These are phyloP conservation scores for Diversispora epigaea DNA, from an alignment of 192 early-diverging fungal species.

Conservation along the genomic window DNA sequence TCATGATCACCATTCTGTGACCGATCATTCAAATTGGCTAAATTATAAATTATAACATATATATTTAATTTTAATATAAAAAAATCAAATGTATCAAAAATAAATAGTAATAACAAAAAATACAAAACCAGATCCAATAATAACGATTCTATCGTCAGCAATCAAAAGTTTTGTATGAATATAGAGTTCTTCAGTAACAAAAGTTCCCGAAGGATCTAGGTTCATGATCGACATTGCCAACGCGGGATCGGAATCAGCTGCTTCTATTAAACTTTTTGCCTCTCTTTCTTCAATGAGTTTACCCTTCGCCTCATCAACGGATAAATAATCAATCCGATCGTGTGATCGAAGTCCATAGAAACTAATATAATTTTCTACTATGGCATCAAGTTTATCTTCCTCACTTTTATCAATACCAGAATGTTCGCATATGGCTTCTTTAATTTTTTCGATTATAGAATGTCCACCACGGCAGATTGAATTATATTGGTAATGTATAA, in stretches of 20 bases:
- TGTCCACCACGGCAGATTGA: conserved; percentile 78
- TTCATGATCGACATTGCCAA: neutral
- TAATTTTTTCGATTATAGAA: conserved; percentile 62
- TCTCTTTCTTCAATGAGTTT: neutral
- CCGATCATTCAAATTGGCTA: conserved; percentile 83
- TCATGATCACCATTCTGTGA: conserved; percentile 84
- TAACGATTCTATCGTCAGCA: conserved; percentile 77
- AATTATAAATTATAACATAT: neutral
- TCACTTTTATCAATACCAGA: conserved; percentile 16
- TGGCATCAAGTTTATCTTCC: too few species aligned
- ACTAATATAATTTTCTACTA: conserved; percentile 59
- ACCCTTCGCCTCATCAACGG: conserved; percentile 23
- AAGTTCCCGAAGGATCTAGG: conserved; percentile 28
- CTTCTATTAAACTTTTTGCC: neutral
- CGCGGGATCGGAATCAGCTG: neutral
- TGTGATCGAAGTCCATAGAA: conserved; percentile 81
- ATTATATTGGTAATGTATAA: conserved; percentile 82
- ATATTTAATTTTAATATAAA: neutral
- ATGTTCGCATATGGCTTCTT: conserved; percentile 52
- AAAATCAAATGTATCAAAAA: neutral
- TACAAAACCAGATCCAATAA: conserved; percentile 69
- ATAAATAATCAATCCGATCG: conserved; percentile 60
- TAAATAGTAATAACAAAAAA: neutral
- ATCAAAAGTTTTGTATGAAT: conserved; percentile 89
- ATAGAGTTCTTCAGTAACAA: conserved; percentile 82